Evolutionary conservation across 441 rosid species (phyloP), one percentile per base, ranked within the genome.

Genomic region (Pelargonium fulgidum): DNA sequence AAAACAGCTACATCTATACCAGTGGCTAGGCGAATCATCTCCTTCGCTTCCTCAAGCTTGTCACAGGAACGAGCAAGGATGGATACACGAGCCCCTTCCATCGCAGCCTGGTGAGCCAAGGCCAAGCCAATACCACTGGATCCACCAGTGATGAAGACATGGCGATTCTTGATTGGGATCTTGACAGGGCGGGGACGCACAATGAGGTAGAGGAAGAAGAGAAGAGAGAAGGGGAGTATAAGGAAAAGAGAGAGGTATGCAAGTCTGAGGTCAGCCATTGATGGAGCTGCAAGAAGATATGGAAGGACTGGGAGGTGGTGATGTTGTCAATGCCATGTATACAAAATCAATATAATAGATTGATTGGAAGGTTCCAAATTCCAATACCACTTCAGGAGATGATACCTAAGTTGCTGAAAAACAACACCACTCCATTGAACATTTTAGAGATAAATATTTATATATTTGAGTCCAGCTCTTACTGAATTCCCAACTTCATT

Each of bases 111-210:
- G 26, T 59, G 63, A 16, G 63, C 63, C 29, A 59, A 16, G 24
- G 63, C 24, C 63, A 59, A 9, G 12, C 63, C 63, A 54, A 93
- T 93, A 59, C 96, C 99, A 75, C 96, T 91, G 26, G 96, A 91
- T 71, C 96, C 96, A 48, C 97, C 96, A 42, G 97, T 93, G 77
- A 91, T 78, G 90, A 91, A 90, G 20, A 91, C 92, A 76, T 91
- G 97, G 59, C 97, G 90, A 68, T 80, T 77, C 70, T 86, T 93
- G 58, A 93, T 80, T 0, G 89, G 85, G 85, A 93, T 80, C 47
- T 16, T 82, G 69, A 82, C 79, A 0, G 91, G 85, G 3, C 86
- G 86, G 10, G 94, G 99, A 3, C 91, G 82, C 59, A 81, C 86
- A 61, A 91, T 80, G 66, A 85, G 44, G 68, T 50, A 75, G 16